A percentile compares a stretch with the other conserved stretches of the same genome.
Evolutionary conservation across 768 basidiomycete species (phyloP).

Genomic region (Glaciozyma antarctica): DNA sequence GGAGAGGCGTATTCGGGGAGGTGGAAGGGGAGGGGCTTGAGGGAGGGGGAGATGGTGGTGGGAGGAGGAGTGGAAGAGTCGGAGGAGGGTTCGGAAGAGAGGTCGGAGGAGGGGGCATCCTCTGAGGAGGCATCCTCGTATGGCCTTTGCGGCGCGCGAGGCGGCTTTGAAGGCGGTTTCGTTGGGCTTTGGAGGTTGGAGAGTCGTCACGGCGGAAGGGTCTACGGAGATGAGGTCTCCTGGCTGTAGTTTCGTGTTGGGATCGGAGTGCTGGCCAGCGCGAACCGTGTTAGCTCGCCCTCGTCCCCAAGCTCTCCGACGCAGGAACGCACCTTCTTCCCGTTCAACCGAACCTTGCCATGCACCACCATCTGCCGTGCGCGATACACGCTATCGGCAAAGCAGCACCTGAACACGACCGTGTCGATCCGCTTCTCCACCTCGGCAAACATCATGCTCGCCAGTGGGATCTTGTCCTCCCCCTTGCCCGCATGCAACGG

Average conservation of each 20-base stretch:
- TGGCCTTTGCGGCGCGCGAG: conserved; percentile 6
- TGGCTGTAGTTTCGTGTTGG: conserved; percentile 79
- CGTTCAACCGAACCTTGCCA: conserved; percentile 79
- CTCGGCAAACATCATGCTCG: conserved; percentile 88
- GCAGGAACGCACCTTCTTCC: conserved; percentile 57
- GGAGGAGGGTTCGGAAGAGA: conserved; percentile 9
- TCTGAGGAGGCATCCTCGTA: conserved; percentile 9
- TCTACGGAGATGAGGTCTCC: conserved; percentile 91
- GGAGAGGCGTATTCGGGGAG: conserved; percentile 82
- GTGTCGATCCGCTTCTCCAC: conserved; percentile 92
- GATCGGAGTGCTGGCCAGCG: conserved; percentile 57
- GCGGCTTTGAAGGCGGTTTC: conserved; percentile 36
- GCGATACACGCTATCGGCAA: conserved; percentile 79
- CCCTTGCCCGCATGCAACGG: conserved; percentile 48
- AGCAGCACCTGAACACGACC: conserved; percentile 78
- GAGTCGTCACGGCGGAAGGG: conserved; percentile 56
- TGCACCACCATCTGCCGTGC: conserved; percentile 77
- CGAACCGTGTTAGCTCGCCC: neutral
- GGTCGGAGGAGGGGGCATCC: neutral
- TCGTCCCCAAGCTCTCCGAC: neutral
- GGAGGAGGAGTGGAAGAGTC: neutral
- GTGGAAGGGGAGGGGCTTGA: conserved; percentile 51
- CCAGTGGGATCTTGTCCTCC: conserved; percentile 61
- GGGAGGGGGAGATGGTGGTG: neutral
- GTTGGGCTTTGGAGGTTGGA: conserved; percentile 14